These are phyloP conservation scores for Cercospora janseana DNA, from an alignment of 2,329 filamentous ascomycete genomes.

Conservation along the genomic window DNA sequence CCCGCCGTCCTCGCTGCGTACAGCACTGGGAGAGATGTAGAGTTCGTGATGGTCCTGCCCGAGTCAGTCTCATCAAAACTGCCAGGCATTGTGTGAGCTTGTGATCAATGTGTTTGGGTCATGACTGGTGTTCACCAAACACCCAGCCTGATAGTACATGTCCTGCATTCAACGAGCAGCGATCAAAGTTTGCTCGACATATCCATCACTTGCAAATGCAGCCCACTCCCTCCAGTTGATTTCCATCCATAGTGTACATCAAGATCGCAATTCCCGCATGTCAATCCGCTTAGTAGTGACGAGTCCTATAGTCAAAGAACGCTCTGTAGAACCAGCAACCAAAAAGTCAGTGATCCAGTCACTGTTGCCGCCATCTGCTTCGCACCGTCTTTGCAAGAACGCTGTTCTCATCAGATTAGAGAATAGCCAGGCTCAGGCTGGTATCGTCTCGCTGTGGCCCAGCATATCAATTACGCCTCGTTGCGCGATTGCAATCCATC, in stretches of 20 bases:
- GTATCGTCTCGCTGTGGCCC: too few species aligned
- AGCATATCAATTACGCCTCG: too few species aligned
- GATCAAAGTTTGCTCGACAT: conserved; percentile 4
- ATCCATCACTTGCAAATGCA: neutral
- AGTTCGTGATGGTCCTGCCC: too few species aligned
- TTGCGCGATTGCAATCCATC: too few species aligned
- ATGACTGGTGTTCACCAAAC: neutral
- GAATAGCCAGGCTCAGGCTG: too few species aligned
- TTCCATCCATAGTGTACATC: conserved; percentile 4
- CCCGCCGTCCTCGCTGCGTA: too few species aligned
- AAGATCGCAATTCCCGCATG: neutral
- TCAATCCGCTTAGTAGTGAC: neutral
- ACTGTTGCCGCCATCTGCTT: too few species aligned
- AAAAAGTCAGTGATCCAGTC: too few species aligned
- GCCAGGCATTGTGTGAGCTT: neutral
- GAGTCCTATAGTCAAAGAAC: neutral
- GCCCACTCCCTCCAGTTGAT: neutral
- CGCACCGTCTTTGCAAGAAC: too few species aligned
- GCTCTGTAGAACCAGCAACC: neutral
- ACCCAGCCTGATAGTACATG: conserved; percentile 7
- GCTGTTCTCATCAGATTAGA: too few species aligned
- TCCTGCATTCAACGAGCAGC: conserved; percentile 4
- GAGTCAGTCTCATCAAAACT: too few species aligned
- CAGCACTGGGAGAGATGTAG: too few species aligned
- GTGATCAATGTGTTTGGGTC: neutral